These are phyloP conservation scores for Phytophthora aleatoria DNA, from an alignment of 352 stramenopile genomes.

Conservation along the genomic window DNA sequence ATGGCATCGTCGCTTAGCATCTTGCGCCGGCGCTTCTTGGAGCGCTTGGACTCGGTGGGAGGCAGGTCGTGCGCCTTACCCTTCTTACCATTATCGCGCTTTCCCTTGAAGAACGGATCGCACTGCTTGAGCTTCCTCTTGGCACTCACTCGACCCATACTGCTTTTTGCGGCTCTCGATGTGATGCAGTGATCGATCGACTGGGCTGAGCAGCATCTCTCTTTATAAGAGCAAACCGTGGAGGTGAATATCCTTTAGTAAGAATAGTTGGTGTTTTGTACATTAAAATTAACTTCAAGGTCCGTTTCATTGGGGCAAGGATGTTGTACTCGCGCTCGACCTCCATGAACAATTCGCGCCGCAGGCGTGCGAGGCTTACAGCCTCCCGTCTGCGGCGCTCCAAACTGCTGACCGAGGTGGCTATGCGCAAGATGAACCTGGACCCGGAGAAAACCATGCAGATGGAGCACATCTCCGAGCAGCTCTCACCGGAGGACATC, in stretches of 20 bases:
- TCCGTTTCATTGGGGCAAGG: constrained; percentile 10
- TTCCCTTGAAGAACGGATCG: constrained; percentile 89
- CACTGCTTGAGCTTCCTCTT: constrained; percentile 90
- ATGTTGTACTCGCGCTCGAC: constrained; percentile 55
- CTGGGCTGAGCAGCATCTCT: constrained; percentile 24
- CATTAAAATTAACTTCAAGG: constrained; percentile 23
- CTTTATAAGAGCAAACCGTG: constrained; percentile 20
- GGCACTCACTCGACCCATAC: constrained; percentile 67
- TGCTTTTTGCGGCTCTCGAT: neutral
- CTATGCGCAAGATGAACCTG: constrained; percentile 67
- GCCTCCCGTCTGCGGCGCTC: constrained; percentile 58
- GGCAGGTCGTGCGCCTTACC: constrained; percentile 68
- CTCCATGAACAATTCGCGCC: constrained; percentile 48
- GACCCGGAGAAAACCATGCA: constrained; percentile 64
- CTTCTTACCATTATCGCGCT: constrained; percentile 75
- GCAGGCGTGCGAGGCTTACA: constrained; percentile 55
- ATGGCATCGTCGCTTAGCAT: constrained; percentile 60
- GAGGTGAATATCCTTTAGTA: neutral
- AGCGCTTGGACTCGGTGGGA: constrained; percentile 72
- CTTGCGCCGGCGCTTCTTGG: constrained; percentile 83
- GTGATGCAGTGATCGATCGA: constrained; percentile 9
- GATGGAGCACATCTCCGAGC: constrained; percentile 61
- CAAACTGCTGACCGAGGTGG: constrained; percentile 59
- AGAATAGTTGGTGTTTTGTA: constrained; percentile 1
- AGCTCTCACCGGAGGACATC: constrained; percentile 60